Evolutionary conservation across 106 monocot genomes (phyloP), one percentile per base, ranked within the genome.

Genomic region (Apostasia ramifera): DNA sequence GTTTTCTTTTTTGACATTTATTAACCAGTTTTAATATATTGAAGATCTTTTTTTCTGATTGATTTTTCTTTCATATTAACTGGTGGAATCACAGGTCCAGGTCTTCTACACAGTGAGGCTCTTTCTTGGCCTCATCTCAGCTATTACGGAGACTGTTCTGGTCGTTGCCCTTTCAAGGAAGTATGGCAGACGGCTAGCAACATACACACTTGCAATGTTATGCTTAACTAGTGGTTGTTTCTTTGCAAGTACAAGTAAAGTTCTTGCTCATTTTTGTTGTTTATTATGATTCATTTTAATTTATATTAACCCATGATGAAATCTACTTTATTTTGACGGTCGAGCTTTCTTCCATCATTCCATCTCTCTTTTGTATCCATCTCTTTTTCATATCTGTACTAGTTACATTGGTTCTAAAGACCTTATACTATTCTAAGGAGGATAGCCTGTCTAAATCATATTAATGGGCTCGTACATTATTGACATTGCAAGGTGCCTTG

Each of bases 231-330:
- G 98, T 77, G 98, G 98, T 66, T 93, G 93, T 67, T 99, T 93
- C 88, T 99, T 99, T 83, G 93, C 98, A 8, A 99, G 98, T 51
- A 99, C 93, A 82, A 99, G 98, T 99, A 80, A 79, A 67, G 77
- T 81, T 71, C 67, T 68, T 74, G 1, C 26, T 40, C 44, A 65
- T 3, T 6, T 14, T 42, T 74, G 52, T 46, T 64, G 9, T 11
- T 44, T 44, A 0, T 62, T 62, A 43, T 44, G 10, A 2, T 62
- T 42, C 62, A 3, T 62, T 62, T 40, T 8, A 39, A 41, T 10
- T 8, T 59, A 3, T 26, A 26, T 26, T 26, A 26, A 26, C 26
- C 26, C 26, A 0, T 26, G 26, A 26, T 26, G 26, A 26, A 26
- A 26, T 26, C 26, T 26, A 26, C 26, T 26, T 26, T 26, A 26